Base-by-base conservation (phyloP, 1,284 basidiomycete species). In the Phylloboletellus chloephorus region DNA sequence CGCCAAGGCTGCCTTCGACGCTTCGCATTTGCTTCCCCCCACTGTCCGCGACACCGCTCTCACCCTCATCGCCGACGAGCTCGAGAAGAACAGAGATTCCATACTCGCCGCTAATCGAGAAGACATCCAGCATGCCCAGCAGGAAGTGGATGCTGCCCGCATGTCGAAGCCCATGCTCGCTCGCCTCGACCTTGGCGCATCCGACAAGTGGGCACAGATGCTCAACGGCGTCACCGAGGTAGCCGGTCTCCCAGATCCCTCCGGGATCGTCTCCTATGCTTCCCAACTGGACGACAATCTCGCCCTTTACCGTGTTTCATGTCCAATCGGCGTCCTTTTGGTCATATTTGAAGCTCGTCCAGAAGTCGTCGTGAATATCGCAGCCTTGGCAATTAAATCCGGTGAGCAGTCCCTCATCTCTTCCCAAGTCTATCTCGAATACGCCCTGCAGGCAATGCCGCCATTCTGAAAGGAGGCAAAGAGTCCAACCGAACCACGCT, bases 261-360 rank as follows among this genome's bases (percentile, higher is more conserved):
- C 84, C 3, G 95, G 93, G 6, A 69, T 76, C 23, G 82, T 97
- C 20, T 82, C 88, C 0, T 97, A 95, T 61, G 92, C 95, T 0
- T 83, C 81, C 13, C 76, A 88, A 54, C 71, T 98, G 20, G 93
- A 95, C 52, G 87, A 92, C 26, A 76, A 71, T 0, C 71, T 98
- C 11, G 88, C 97, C 55, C 74, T 98, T 10, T 94, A 96, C 66
- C 79, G 92, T 26, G 85, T 98, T 1, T 91, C 94, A 0, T 98
- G 95, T 62, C 94, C 96, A 0, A 96, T 99, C 49, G 96, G 96
- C 13, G 94, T 97, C 0, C 71, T 98, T 19, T 74, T 98, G 35
- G 91, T 98, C 51, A 97, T 99, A 51, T 99, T 99, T 52, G 96
- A 99, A 66, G 90, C 95, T 3, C 76, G 96, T 24, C 96, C 96